phyloP scores from a whole-genome alignment of 345 rosid species.

The Salix udensis region DNA sequence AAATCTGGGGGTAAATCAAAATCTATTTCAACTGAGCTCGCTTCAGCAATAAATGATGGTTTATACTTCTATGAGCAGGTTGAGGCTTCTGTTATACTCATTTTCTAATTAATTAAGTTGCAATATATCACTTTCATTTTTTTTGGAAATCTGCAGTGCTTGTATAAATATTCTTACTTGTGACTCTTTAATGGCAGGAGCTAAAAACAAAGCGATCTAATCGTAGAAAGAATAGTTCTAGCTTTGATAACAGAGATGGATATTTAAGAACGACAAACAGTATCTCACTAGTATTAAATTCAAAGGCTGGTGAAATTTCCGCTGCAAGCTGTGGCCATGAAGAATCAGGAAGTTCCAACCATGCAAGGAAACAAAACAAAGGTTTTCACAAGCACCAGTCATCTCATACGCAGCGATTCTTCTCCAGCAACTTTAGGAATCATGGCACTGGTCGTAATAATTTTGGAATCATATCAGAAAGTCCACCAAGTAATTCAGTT shows the following conservation, averaged over 20 bases:
- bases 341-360: conserved; percentile 49
- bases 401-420: conserved; percentile 66
- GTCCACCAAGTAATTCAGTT: conserved; percentile 91
- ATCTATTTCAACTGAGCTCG: conserved; percentile 68
- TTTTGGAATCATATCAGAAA: conserved; percentile 65
- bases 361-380: conserved; percentile 63
- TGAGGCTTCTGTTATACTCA: not conserved
- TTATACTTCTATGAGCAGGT: conserved; percentile 96
- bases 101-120: conserved; percentile 2
- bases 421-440: conserved; percentile 72
- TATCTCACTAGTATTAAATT: conserved; percentile 41
- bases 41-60: conserved; percentile 84
- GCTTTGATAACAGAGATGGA: conserved; percentile 58
- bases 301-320: conserved; percentile 46
- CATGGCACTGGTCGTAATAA: conserved; percentile 53
- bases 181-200: conserved; percentile 46
- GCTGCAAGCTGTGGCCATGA: conserved; percentile 45
- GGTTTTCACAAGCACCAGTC: conserved; percentile 56
- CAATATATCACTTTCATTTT: not conserved
- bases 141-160: not conserved
- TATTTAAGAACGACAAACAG: conserved; percentile 32
- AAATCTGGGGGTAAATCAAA: conserved; percentile 41
- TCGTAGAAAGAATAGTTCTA: conserved; percentile 48
- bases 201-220: conserved; percentile 55
- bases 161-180: conserved; percentile 12